Conservation (phyloP, 306 rosid species). For the Sphenostylis stenocarpa region DNA sequence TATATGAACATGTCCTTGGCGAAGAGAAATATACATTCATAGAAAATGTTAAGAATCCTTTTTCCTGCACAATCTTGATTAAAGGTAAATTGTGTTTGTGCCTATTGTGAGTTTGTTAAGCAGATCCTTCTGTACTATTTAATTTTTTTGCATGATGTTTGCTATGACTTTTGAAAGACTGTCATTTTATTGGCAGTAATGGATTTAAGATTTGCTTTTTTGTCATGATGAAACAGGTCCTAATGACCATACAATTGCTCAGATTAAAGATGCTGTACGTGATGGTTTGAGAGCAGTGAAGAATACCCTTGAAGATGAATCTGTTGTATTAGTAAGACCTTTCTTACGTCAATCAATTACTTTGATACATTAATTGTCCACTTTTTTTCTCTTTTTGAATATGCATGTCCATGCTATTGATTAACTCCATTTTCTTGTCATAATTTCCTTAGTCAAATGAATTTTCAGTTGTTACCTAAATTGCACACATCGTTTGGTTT, state of each 20-base stretch:
- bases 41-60: constrained; percentile 91
- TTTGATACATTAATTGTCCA: neutral
- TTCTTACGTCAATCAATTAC: neutral
- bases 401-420: neutral
- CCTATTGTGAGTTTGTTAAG: neutral
- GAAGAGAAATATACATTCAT: constrained; percentile 96
- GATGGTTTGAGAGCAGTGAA: constrained; percentile 97
- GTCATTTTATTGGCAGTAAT: constrained; percentile 8
- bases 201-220: constrained; percentile 26
- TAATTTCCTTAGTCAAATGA: neutral
- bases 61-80: constrained; percentile 93
- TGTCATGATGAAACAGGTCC: constrained; percentile 68
- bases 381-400: neutral
- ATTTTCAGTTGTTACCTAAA: neutral
- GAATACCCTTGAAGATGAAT: constrained; percentile 94
- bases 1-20: constrained; percentile 94
- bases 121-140: neutral
- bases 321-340: constrained; percentile 71
- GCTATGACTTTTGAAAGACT: neutral
- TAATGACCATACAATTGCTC: constrained; percentile 96
- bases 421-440: neutral
- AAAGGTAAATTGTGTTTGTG: constrained; percentile 58
- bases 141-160: constrained; percentile 10
- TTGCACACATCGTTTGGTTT: constrained; percentile 6
- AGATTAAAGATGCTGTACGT: constrained; percentile 97